A percentile compares a stretch with the other conserved stretches of the same genome.
Conservation (phyloP, 805 yeast genomes). For the Wickerhamiella spandovensis region DNA sequence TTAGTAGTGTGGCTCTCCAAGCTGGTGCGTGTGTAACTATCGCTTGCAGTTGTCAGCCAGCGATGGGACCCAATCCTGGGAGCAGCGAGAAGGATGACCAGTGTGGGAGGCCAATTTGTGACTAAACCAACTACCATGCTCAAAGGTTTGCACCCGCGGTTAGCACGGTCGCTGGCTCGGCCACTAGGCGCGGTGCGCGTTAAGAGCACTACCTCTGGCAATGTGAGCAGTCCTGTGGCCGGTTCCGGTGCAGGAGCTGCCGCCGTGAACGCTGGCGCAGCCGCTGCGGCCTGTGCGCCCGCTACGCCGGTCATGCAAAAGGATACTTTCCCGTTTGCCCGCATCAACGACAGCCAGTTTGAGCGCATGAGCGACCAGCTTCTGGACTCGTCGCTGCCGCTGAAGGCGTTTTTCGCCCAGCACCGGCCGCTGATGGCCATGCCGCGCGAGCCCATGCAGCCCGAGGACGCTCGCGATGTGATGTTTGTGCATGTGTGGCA, state of each 20-base stretch:
- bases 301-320: neutral
- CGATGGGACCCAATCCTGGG: neutral
- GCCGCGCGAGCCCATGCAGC: slow-evolving; percentile 12
- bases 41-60: neutral
- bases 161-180: neutral
- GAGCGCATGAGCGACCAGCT: slow-evolving; percentile 16
- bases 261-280: slow-evolving; percentile 9
- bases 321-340: slow-evolving; percentile 15
- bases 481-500: slow-evolving; percentile 15
- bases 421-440: slow-evolving; percentile 34
- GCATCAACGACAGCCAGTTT: slow-evolving; percentile 12
- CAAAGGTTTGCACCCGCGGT: slow-evolving; percentile 1
- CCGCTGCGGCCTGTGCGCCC: neutral
- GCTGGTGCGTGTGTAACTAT: neutral
- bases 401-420: slow-evolving; percentile 34
- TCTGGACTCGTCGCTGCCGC: slow-evolving; percentile 16
- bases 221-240: neutral
- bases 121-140: neutral
- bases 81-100: too few species aligned
- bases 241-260: neutral
- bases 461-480: slow-evolving; percentile 16
- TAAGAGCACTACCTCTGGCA: neutral
- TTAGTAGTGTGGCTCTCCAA: slow-evolving; percentile 18
- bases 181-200: neutral
- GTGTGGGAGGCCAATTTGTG: neutral